Base-by-base conservation (phyloP, 768 basidiomycete species). In the Rhodosporidiobolus odoratus region DNA sequence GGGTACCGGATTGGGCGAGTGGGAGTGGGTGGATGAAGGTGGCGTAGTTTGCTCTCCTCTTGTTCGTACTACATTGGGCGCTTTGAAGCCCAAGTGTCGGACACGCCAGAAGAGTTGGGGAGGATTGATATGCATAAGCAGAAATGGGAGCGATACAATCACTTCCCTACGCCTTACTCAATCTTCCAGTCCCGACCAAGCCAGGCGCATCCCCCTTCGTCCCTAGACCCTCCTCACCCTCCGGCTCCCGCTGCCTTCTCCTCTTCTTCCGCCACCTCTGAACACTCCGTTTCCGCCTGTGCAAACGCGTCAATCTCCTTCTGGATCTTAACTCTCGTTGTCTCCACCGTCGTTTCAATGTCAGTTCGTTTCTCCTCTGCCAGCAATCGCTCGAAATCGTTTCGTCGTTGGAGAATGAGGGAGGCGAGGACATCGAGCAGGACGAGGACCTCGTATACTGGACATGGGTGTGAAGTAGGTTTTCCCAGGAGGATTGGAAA, bases 1-100 rank as follows among this genome's bases (percentile, higher is more conserved):
- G 52, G 54, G n/a, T 65, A 45, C 64, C 64, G 2, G 64, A 65
- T 40, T 43, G 50, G 60, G 48, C 59, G 23, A 21, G 27, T 8
- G 52, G 27, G 27, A 21, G 52, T 4, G 52, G 27, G 7, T 57
- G 47, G 65, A 52, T 35, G 63, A 37, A 59, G 64, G 19, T 58
- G 43, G 45, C 54, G 34, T 65, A 45, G 38, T 15, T 37, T 35
- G 23, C 34, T 6, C 23, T 48, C 34, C 17, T 30, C n/a, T 6
- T 8, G 16, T 3, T 30, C 13, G 23, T 10, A 41, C n/a, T 6
- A 7, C 48, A 23, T n/a, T 27, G 38, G 37, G 23, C 32, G 1
- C n/a, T n/a, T n/a, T n/a, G 13, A 21, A 25, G 35, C 32, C 12
- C 25, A 21, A 21, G 34, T 48, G 47, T 15, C 17, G 8, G 48